Base-by-base conservation (phyloP, 768 basidiomycete species). In the Tephrocybe sp. region DNA sequence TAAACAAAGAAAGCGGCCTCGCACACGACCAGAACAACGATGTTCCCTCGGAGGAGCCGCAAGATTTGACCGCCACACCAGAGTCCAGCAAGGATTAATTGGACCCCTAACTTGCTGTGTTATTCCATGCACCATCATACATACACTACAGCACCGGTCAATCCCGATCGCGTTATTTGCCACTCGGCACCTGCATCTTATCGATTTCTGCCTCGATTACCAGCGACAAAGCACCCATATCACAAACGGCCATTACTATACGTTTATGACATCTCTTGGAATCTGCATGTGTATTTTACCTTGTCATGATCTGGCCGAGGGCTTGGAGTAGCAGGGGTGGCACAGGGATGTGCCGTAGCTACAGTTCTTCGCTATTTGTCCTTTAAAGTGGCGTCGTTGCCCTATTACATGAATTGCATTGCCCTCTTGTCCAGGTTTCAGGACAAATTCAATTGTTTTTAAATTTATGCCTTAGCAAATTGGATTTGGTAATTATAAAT, bases 1-100 rank as follows among this genome's bases (percentile, higher is more conserved):
- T 82, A 47, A 77, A 73, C 62, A 86, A 85, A 64, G 88, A 91
- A 61, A 80, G 78, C 52, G 67, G 70, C 25, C 71, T 80, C 19
- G 63, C 73, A 32, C 73, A 77, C 44, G 65, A 72, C 53, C 67
- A 69, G 38, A 66, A 63, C 49, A 67, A 60, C 19, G 60, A 64
- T 9, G 64, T 62, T n/a, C 58, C 62, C 21, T 56, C 62, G 38
- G 65, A 68, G 28, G 64, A 66, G 39, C 45, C 44, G 49, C 49
- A 53, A 40, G 27, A 27, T 18, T 15, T 24, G n/a, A 36, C 51
- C 25, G 30, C 54, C 19, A 42, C 50, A 27, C 34, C 51, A 13
- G 43, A 47, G 30, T 24, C 37, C 18, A 28, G 48, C 44, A 53
- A 53, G 43, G 57, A 61, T 52, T 59, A 48, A 51, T 44, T 19